Conservation (phyloP, 176 grass and related monocot genomes). For the Poa annua region DNA sequence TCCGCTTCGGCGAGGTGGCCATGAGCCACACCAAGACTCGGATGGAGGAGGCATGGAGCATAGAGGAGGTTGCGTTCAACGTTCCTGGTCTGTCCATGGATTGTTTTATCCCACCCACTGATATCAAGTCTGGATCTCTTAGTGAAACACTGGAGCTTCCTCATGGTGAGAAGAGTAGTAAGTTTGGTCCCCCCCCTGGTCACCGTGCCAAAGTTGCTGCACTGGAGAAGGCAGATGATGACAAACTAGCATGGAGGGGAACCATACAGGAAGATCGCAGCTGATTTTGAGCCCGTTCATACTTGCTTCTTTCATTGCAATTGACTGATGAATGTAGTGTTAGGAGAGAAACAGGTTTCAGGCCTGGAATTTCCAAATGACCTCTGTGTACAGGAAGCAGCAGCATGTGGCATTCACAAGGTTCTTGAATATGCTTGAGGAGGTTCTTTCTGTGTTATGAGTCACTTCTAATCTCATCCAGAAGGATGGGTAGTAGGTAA, state of each 20-base stretch:
- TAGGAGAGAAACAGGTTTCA: slow-evolving; percentile 55
- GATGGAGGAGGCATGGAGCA: slow-evolving; percentile 85
- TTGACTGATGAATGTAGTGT: slow-evolving; percentile 52
- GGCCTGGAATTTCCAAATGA: slow-evolving; percentile 44
- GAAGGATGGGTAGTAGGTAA: slow-evolving; percentile 37
- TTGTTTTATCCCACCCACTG: slow-evolving; percentile 78
- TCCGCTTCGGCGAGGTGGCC: slow-evolving; percentile 77
- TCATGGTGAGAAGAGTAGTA: slow-evolving; percentile 52
- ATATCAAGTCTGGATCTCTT: slow-evolving; percentile 68
- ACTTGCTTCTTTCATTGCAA: slow-evolving; percentile 46
- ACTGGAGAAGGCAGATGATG: slow-evolving; percentile 42
- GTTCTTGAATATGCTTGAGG: slow-evolving; percentile 42
- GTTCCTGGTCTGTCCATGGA: slow-evolving; percentile 72
- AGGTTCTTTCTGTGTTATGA: slow-evolving; percentile 38
- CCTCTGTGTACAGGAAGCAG: slow-evolving; percentile 57
- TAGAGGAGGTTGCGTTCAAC: slow-evolving; percentile 84
- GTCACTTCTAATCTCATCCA: slow-evolving; percentile 41
- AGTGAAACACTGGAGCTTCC: slow-evolving; percentile 54
- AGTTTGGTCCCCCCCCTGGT: slow-evolving; percentile 21
- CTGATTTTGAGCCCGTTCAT: slow-evolving; percentile 45
- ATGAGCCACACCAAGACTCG: slow-evolving; percentile 80
- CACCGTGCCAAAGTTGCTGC: slow-evolving; percentile 56
- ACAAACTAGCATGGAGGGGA: slow-evolving; percentile 48
- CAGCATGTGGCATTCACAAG: slow-evolving; percentile 46
- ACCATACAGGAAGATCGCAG: slow-evolving; percentile 30